Base-by-base conservation (phyloP, 2,329 filamentous ascomycete genomes). In the Xylariaceae sp. region DNA sequence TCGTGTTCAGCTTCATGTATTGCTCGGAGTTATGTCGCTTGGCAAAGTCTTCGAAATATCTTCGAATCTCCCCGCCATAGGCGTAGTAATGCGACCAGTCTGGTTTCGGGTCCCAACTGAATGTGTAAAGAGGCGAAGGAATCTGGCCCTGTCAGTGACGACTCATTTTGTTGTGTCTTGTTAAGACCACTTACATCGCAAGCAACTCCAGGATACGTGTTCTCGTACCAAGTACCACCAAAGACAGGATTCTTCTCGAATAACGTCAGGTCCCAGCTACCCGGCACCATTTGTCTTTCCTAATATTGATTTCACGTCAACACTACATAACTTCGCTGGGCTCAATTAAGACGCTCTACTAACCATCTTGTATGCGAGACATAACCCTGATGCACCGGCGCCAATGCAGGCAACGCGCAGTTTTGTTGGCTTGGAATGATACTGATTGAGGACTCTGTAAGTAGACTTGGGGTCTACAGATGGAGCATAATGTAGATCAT, bases 1-100 rank as follows among this genome's bases (percentile, higher is more conserved):
- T 66, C 14, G 68, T 71, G 48, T 69, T 66, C 27, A 76, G 66
- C 49, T 70, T 68, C 42, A 78, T 66, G 49, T 74, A 73, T 42
- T 70, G 67, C 32, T 71, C 61, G 5, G 70, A 63, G 7, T 60
- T 57, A 55, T 67, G 62, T 47, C 63, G 61, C 39, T 52, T 49
- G 6, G 63, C 62, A 17, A 66, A 58, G 18, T 63, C 61, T 47
- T 70, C 61, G 38, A 70, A 62, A 48, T 70, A 70, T 39, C 50
- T 22, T 47, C 52, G 55, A 33, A 66, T 63, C 51, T 68, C 62
- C 22, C 56, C 39, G 18, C 59, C 46, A 18, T 45, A 45, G 7
- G 63, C 55, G 50, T 65, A 69, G 45, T 58, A 63, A 7, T 55
- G 39, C 3, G 58, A 61, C 67, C 67, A 70, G 39, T 62, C 47